phyloP scores from a whole-genome alignment of 805 yeast species.

The Cephaloascus fragrans region DNA sequence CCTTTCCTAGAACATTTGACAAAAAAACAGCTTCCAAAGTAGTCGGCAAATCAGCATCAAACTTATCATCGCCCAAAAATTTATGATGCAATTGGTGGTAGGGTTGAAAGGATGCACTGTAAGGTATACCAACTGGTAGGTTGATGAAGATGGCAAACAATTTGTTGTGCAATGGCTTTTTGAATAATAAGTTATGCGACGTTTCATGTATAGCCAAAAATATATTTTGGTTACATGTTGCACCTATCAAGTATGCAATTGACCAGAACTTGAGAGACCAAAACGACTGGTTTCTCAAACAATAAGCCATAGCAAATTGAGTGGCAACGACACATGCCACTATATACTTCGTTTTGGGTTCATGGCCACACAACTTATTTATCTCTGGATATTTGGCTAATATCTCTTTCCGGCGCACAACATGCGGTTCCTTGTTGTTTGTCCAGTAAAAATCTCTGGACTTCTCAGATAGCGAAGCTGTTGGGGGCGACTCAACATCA shows the following conservation, averaged over 20 bases:
- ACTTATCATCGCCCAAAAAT: constrained; percentile 73
- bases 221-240: constrained; percentile 74
- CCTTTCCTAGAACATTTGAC: constrained; percentile 74
- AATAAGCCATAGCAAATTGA: constrained; percentile 60
- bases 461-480: constrained; percentile 28
- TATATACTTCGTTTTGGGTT: constrained; percentile 76
- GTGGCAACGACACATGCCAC: constrained; percentile 52
- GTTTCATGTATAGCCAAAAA: constrained; percentile 86
- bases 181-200: constrained; percentile 78
- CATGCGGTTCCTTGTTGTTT: constrained; percentile 72
- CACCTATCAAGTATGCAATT: constrained; percentile 73
- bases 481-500: not conserved
- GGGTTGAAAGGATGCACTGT: constrained; percentile 81
- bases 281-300: constrained; percentile 45
- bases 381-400: constrained; percentile 72
- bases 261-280: constrained; percentile 44
- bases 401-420: constrained; percentile 61
- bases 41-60: constrained; percentile 88
- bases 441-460: constrained; percentile 78
- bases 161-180: constrained; percentile 67
- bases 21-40: constrained; percentile 62
- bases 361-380: constrained; percentile 72
- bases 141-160: constrained; percentile 70
- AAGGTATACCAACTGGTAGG: constrained; percentile 84
- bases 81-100: constrained; percentile 90